These are phyloP conservation scores for Solanum peruvianum DNA, from an alignment of 257 asterid genomes.

Conservation along the genomic window DNA sequence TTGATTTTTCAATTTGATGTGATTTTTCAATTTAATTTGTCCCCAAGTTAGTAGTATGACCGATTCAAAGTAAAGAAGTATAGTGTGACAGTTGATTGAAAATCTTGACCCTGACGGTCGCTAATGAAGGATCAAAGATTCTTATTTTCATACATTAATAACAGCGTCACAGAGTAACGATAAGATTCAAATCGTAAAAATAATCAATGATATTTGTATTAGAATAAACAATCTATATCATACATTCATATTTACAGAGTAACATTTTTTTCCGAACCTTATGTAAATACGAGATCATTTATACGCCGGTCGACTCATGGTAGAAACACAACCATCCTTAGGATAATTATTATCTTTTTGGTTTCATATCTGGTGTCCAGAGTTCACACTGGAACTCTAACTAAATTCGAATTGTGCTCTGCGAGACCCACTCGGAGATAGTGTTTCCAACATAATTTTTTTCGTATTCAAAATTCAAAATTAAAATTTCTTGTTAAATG, in stretches of 20 bases:
- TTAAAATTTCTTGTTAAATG: rapidly evolving
- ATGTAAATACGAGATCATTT: not conserved
- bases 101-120: not conserved
- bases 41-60: not conserved
- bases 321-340: not conserved
- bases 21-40: not conserved
- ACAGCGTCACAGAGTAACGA: not conserved
- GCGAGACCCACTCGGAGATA: rapidly evolving
- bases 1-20: not conserved
- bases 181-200: not conserved
- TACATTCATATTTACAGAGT: too few species aligned
- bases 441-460: rapidly evolving
- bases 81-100: not conserved
- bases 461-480: rapidly evolving
- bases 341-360: too few species aligned
- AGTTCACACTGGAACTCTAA: too few species aligned
- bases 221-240: too few species aligned
- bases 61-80: not conserved
- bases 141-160: not conserved
- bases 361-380: too few species aligned
- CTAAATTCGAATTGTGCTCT: rapidly evolving
- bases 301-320: not conserved
- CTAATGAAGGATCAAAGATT: not conserved
- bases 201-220: not conserved
- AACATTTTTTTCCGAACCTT: too few species aligned